A percentile compares a stretch with the other conserved stretches of the same genome.
Evolutionary conservation across 306 rosid genomes (phyloP).

Genomic region (Vicia sativa): DNA sequence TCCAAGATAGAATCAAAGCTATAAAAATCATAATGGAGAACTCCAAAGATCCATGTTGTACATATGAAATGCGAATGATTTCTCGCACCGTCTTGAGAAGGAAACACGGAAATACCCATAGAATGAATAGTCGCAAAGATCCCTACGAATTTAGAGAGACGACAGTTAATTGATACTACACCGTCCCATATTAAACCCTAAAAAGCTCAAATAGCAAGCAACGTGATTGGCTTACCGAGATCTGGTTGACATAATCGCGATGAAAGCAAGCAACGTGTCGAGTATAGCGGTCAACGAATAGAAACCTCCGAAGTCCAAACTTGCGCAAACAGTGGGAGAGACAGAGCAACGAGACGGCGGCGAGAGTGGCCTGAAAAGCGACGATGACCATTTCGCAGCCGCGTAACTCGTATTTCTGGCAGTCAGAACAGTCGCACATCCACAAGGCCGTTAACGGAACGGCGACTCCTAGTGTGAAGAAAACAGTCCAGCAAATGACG

Average conservation of each 20-base stretch:
- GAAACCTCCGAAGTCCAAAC: constrained; percentile 69
- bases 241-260: constrained; percentile 58
- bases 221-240: constrained; percentile 50
- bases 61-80: constrained; percentile 49
- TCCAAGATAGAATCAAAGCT: constrained; percentile 67
- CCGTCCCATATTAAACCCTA: no score
- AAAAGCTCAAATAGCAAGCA: neutral
- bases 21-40: constrained; percentile 49
- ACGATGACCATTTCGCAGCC: constrained; percentile 65
- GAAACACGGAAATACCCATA: constrained; percentile 67
- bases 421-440: constrained; percentile 45
- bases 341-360: constrained; percentile 77
- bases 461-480: constrained; percentile 49
- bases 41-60: constrained; percentile 57
- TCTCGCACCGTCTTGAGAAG: constrained; percentile 65
- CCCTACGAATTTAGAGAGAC: constrained; percentile 39
- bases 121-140: constrained; percentile 59
- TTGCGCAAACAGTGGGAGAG: constrained; percentile 62
- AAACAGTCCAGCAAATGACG: constrained; percentile 55
- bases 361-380: constrained; percentile 69
- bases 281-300: constrained; percentile 62
- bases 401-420: constrained; percentile 54
- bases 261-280: constrained; percentile 57
- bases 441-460: constrained; percentile 54
- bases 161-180: neutral